Base-by-base conservation (phyloP, 768 basidiomycete species). In the Tylopilus vinaceipallidus region DNA sequence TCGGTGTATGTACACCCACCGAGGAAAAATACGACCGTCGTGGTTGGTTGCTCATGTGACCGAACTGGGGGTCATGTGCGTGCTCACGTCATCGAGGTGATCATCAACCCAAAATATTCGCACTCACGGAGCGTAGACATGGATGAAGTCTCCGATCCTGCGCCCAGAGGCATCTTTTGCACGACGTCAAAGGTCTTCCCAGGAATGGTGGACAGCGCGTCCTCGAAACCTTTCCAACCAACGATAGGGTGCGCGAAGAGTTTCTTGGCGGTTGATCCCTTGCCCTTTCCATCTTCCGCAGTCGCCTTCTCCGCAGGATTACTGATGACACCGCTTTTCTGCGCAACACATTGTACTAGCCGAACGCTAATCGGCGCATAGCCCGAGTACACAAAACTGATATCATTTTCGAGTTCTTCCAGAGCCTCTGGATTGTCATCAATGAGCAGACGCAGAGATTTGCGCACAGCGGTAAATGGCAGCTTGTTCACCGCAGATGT, bases 151-250 rank as follows among this genome's bases (percentile, higher is more conserved):
- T 66, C 57, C 26, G 65, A 38, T 22, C 62, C 64, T 16, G 63
- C 57, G 29, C 54, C 66, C 22, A 59, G 66, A 14, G 68, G 42
- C 42, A 63, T 62, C 56, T 74, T 75, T 63, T 81, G 85, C 26
- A 74, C 71, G 30, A 90, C 78, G 68, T 99, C 95, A 35, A 97
- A 80, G 19, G 86, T 89, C 63, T 83, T 82, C 3, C 97, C 97
- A 0, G 93, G 90, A 47, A 98, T 84, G 45, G 77, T 75, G 30
- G 79, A 79, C 19, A 97, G 65, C 13, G 91, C 80, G 60, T 98
- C 95, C 68, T 98, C 97, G 62, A 99, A 93, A 20, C 94, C 95
- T 67, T 90, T 95, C 95, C 95, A 99, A 3, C 95, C 95, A 9
- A 88, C 81, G 50, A 99, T 88, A 2, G 92, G 88, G 67, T 97